These are phyloP conservation scores for Phaffia rhodozyma DNA, from an alignment of 1,284 basidiomycete genomes.

Conservation along the genomic window DNA sequence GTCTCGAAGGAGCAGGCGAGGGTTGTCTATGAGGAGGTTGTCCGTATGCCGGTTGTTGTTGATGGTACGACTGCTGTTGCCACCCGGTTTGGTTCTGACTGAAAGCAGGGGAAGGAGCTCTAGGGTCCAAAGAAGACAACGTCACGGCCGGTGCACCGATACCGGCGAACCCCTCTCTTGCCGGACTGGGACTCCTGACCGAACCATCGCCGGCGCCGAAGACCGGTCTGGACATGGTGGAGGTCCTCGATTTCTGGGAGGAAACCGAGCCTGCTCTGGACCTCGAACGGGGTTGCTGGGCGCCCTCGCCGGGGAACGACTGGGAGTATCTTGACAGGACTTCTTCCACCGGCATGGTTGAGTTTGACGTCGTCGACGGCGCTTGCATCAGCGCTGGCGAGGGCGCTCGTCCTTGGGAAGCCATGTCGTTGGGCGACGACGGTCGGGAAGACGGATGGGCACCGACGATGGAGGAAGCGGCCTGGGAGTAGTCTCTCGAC, in stretches of 20 bases:
- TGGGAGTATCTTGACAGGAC: conserved; percentile 68
- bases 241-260: conserved; percentile 14
- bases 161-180: conserved; percentile 56
- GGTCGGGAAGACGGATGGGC: conserved; percentile 59
- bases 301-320: conserved; percentile 68
- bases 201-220: conserved; percentile 26
- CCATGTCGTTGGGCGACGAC: conserved; percentile 39
- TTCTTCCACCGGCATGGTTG: conserved; percentile 52
- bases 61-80: too few species aligned
- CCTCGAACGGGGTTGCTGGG: conserved; percentile 20
- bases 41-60: too few species aligned
- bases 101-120: too few species aligned
- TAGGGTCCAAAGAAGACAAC: too few species aligned
- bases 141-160: too few species aligned
- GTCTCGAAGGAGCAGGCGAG: too few species aligned
- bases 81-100: too few species aligned
- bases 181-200: conserved; percentile 34
- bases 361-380: conserved; percentile 40
- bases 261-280: conserved; percentile 35
- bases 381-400: conserved; percentile 56
- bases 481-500: conserved; percentile 38
- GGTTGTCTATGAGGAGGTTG: too few species aligned
- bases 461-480: conserved; percentile 63
- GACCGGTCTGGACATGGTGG: conserved; percentile 21
- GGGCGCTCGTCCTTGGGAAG: conserved; percentile 27